Conservation (phyloP, 2,329 filamentous ascomycete genomes). For the Epichloe baconii region DNA sequence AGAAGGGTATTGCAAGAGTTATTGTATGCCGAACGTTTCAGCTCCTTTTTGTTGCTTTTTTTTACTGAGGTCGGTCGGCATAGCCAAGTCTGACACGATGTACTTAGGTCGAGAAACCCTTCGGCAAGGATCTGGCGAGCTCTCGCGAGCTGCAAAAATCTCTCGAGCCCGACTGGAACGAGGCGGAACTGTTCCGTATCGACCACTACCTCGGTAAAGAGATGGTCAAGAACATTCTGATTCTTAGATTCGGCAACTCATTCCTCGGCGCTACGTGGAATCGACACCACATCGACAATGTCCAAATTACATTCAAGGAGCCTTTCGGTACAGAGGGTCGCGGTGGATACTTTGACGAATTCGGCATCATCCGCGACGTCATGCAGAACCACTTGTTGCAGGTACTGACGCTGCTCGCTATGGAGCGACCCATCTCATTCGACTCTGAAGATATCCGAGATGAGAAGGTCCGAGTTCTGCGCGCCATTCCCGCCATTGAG, state of each 20-base stretch:
- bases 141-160: slow-evolving; percentile 91
- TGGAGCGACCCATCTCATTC: slow-evolving; percentile 98
- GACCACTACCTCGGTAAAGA: slow-evolving; percentile 99
- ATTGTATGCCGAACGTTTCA: slow-evolving; percentile 50
- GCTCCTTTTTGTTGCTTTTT: slow-evolving; percentile 4
- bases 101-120: slow-evolving; percentile 88
- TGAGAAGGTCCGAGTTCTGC: slow-evolving; percentile 93
- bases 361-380: slow-evolving; percentile 97
- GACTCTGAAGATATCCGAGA: slow-evolving; percentile 96
- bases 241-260: slow-evolving; percentile 94
- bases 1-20: slow-evolving; percentile 78
- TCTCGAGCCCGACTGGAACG: slow-evolving; percentile 93
- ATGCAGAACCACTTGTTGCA: slow-evolving; percentile 99
- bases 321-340: slow-evolving; percentile 96
- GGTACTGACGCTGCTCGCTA: slow-evolving; percentile 87
- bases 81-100: background rate
- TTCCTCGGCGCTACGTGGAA: slow-evolving; percentile 99
- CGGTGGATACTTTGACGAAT: slow-evolving; percentile 98
- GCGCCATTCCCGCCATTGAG: slow-evolving; percentile 86
- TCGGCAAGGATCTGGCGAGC: slow-evolving; percentile 91
- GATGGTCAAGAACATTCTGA: slow-evolving; percentile 99
- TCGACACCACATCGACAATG: slow-evolving; percentile 96
- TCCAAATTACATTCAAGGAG: slow-evolving; percentile 99
- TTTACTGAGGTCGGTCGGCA: too few species aligned
- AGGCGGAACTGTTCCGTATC: slow-evolving; percentile 97